Conservation (phyloP, 805 yeast species). For the Yarrowia osloensis region DNA sequence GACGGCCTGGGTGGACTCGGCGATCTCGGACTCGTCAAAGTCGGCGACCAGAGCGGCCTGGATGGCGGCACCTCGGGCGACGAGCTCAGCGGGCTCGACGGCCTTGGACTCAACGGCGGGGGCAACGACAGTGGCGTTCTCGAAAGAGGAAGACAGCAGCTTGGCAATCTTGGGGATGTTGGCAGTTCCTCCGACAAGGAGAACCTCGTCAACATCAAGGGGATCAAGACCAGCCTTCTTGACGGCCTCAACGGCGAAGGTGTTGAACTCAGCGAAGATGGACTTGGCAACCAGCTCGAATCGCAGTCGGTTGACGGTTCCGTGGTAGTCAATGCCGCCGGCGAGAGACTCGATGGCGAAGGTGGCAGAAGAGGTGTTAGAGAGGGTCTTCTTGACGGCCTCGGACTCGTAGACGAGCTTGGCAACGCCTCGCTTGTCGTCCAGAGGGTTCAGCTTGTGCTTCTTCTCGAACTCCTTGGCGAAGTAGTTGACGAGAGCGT, state of each 20-base stretch:
- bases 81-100: conserved; percentile 82
- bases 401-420: conserved; percentile 83
- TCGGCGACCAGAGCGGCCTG: conserved; percentile 85
- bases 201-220: conserved; percentile 85
- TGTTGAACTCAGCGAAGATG: conserved; percentile 72
- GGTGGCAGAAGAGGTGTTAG: conserved; percentile 83
- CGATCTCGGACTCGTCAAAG: conserved; percentile 79
- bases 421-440: conserved; percentile 80
- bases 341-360: conserved; percentile 94
- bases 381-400: conserved; percentile 84
- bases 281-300: conserved; percentile 84
- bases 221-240: conserved; percentile 81
- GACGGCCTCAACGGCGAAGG: conserved; percentile 73
- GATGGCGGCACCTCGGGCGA: conserved; percentile 93
- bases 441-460: conserved; percentile 74
- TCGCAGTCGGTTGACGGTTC: conserved; percentile 90
- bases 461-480: conserved; percentile 95
- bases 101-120: conserved; percentile 77
- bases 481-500: conserved; percentile 73
- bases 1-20: conserved; percentile 80
- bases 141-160: conserved; percentile 68
- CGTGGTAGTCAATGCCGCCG: conserved; percentile 90
- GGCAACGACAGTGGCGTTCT: conserved; percentile 65
- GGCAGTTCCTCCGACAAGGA: conserved; percentile 91
- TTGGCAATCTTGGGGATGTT: conserved; percentile 88